Evolutionary conservation across 805 yeast species (phyloP).

Genomic region (Yarrowia divulgata): DNA sequence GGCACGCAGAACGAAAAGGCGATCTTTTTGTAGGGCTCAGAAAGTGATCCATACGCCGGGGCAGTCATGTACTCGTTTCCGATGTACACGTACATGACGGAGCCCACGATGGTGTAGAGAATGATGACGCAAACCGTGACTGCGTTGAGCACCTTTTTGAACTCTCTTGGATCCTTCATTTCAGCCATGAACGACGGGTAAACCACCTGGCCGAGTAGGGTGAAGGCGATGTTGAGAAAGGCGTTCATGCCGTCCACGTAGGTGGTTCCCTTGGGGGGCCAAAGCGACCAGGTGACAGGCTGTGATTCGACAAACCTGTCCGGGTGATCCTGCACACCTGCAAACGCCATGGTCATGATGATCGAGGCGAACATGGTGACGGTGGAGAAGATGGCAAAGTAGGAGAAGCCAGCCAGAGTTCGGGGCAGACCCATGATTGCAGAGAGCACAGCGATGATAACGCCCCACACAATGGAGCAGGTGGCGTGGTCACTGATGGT

Average conservation of each 20-base stretch:
- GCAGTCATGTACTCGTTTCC: slow-evolving; percentile 62
- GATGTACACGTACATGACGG: slow-evolving; percentile 64
- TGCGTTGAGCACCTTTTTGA: slow-evolving; percentile 61
- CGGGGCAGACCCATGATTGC: slow-evolving; percentile 62
- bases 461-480: slow-evolving; percentile 62
- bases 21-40: slow-evolving; percentile 57
- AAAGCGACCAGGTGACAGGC: slow-evolving; percentile 56
- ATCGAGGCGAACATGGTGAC: slow-evolving; percentile 65
- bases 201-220: slow-evolving; percentile 69
- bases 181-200: slow-evolving; percentile 68
- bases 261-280: slow-evolving; percentile 65
- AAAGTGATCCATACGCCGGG: slow-evolving; percentile 65
- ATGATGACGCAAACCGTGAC: slow-evolving; percentile 61
- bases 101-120: slow-evolving; percentile 62
- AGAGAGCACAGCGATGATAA: slow-evolving; percentile 59
- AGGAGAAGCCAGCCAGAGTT: slow-evolving; percentile 61
- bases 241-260: slow-evolving; percentile 64
- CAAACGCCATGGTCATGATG: slow-evolving; percentile 59
- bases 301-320: slow-evolving; percentile 51
- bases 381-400: slow-evolving; percentile 62
- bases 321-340: slow-evolving; percentile 62
- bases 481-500: slow-evolving; percentile 59
- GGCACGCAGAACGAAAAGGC: slow-evolving; percentile 70
- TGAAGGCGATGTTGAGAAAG: slow-evolving; percentile 64
- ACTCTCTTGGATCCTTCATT: slow-evolving; percentile 64